Percentiles rank a stretch among this genome's conserved stretches.
phyloP scores from a whole-genome alignment of 257 asterid genomes.

The Catharanthus roseus region DNA sequence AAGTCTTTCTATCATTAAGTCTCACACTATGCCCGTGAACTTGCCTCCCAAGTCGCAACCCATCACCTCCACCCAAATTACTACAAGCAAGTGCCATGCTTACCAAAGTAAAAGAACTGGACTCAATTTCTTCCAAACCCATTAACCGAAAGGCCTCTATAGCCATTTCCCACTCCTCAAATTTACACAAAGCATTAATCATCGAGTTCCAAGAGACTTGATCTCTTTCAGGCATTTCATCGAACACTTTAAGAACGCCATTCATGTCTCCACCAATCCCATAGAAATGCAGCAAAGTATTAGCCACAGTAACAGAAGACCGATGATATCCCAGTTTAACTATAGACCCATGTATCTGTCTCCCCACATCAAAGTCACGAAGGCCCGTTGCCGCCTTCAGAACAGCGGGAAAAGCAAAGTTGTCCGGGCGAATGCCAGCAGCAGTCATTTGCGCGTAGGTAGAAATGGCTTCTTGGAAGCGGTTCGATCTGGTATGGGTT shows the following conservation, averaged over 20 bases:
- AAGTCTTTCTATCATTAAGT: conserved; percentile 52
- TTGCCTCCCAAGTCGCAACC: conserved; percentile 73
- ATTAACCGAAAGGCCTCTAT: conserved; percentile 57
- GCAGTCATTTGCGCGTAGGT: conserved; percentile 54
- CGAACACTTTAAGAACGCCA: conserved; percentile 59
- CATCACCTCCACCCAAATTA: conserved; percentile 44
- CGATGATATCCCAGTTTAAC: conserved; percentile 54
- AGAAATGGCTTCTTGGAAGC: conserved; percentile 54
- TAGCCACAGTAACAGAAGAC: conserved; percentile 57
- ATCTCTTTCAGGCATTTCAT: conserved; percentile 61
- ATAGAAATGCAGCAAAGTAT: conserved; percentile 62
- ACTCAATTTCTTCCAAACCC: conserved; percentile 49
- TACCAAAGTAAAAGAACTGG: conserved; percentile 75
- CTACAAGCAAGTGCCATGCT: conserved; percentile 75
- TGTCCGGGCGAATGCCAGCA: conserved; percentile 63
- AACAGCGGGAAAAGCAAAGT: conserved; percentile 68
- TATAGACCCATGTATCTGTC: conserved; percentile 57
- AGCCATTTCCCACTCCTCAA: conserved; percentile 69
- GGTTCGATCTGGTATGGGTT: conserved; percentile 47
- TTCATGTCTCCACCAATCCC: conserved; percentile 42
- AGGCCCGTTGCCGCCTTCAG: conserved; percentile 69
- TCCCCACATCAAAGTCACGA: conserved; percentile 52
- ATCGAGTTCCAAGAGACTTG: conserved; percentile 86
- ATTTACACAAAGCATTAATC: conserved; percentile 67
- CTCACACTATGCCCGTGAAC: conserved; percentile 65